These are phyloP conservation scores for Termitomyces sp. DNA, from an alignment of 768 basidiomycete genomes.

Conservation along the genomic window DNA sequence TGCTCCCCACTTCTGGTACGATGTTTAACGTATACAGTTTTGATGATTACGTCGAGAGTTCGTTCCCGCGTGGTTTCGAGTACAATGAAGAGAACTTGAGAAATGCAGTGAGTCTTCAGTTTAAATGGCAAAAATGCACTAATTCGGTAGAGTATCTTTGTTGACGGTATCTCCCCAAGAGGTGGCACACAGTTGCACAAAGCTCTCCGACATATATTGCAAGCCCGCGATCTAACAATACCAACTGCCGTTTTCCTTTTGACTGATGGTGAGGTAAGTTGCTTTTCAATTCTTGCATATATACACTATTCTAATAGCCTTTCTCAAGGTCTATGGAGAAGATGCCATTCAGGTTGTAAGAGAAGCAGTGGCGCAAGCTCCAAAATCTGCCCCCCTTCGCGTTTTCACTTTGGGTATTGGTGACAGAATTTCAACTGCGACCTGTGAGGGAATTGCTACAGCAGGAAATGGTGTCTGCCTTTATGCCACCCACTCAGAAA, in stretches of 20 bases:
- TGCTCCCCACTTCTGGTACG: slow-evolving; percentile 37
- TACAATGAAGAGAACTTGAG: slow-evolving; percentile 27
- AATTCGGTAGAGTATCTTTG: slow-evolving; percentile 28
- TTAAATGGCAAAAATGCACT: background rate
- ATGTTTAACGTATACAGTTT: slow-evolving; percentile 58
- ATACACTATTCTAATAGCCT: background rate
- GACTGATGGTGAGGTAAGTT: slow-evolving; percentile 48
- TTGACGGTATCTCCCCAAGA: slow-evolving; percentile 33
- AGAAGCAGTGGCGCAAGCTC: slow-evolving; percentile 25
- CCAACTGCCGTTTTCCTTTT: slow-evolving; percentile 50
- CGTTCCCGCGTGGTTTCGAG: slow-evolving; percentile 29
- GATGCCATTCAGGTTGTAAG: slow-evolving; percentile 18
- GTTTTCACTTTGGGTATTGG: slow-evolving; percentile 61
- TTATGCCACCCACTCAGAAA: slow-evolving; percentile 38
- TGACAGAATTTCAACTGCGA: slow-evolving; percentile 36
- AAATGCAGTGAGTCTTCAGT: slow-evolving; percentile 28
- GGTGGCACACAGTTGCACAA: slow-evolving; percentile 46
- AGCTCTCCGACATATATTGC: slow-evolving; percentile 36
- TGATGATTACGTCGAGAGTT: slow-evolving; percentile 19
- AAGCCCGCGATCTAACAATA: slow-evolving; percentile 22
- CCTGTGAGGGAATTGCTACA: slow-evolving; percentile 49
- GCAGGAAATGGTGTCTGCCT: slow-evolving; percentile 46
- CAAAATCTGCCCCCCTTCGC: slow-evolving; percentile 29
- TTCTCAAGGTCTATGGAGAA: slow-evolving; percentile 17
- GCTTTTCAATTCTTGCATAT: background rate